Evolutionary conservation across 257 asterid species (phyloP).

Genomic region (Solanum stenotomum): DNA sequence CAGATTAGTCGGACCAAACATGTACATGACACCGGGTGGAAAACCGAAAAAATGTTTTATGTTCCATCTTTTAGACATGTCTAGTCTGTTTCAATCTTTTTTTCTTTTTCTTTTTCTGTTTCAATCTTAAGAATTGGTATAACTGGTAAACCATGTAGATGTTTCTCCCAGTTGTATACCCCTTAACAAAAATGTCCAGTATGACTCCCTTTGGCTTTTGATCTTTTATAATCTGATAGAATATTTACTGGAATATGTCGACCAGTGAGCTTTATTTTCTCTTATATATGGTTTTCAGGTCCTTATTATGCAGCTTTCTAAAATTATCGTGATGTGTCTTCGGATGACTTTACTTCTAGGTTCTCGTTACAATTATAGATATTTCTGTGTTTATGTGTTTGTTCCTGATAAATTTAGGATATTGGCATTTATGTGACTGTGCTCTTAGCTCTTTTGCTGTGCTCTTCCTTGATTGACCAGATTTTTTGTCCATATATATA

Average conservation of each 20-base stretch:
- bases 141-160: not conserved
- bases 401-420: not conserved
- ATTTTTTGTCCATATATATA: not conserved
- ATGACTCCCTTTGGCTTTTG: not conserved
- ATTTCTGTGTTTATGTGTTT: not conserved
- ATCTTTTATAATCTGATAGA: not conserved
- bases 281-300: not conserved
- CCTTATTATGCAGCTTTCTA: not conserved
- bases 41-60: not conserved
- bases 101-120: not conserved
- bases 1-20: not conserved
- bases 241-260: not conserved
- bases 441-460: not conserved
- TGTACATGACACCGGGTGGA: not conserved
- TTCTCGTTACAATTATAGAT: not conserved
- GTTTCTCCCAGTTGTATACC: not conserved
- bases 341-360: not conserved
- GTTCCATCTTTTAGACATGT: not conserved
- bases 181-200: not conserved
- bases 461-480: not conserved
- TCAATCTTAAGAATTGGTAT: not conserved
- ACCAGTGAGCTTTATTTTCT: not conserved
- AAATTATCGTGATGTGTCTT: not conserved
- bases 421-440: not conserved
- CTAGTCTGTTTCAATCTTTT: not conserved